Evolutionary conservation across 768 basidiomycete genomes (phyloP).

Genomic region (Lactifluus volemus): DNA sequence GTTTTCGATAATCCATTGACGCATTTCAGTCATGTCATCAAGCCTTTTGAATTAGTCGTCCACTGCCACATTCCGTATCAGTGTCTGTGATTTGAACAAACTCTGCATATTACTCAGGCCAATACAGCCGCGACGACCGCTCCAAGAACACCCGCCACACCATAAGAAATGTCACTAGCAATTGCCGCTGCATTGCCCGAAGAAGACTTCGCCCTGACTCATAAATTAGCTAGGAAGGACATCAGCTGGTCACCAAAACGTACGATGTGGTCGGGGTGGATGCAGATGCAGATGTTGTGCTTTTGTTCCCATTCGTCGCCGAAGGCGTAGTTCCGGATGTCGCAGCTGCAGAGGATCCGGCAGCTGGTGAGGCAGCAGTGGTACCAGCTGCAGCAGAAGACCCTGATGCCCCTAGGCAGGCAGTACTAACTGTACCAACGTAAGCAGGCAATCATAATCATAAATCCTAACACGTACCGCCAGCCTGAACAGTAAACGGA

Average conservation of each 20-base stretch:
- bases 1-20: too few species aligned
- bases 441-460: not conserved
- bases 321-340: too few species aligned
- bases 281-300: too few species aligned
- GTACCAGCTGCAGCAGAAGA: not conserved
- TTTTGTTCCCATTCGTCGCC: too few species aligned
- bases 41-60: too few species aligned
- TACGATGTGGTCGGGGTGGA: not conserved
- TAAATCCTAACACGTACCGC: slow-evolving; percentile 20
- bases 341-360: not conserved
- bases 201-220: not conserved
- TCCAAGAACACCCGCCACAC: too few species aligned
- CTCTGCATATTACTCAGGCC: slow-evolving; percentile 23
- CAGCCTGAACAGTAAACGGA: slow-evolving; percentile 38
- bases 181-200: slow-evolving; percentile 29
- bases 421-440: slow-evolving; percentile 24
- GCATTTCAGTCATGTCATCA: too few species aligned
- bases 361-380: slow-evolving; percentile 1
- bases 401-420: slow-evolving; percentile 27
- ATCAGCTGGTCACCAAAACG: not conserved
- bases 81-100: not conserved
- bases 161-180: slow-evolving; percentile 25
- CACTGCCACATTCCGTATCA: too few species aligned
- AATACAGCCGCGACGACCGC: slow-evolving; percentile 32
- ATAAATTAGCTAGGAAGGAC: not conserved